Base-by-base conservation (phyloP, 768 basidiomycete species). In the Trametes cubensis region DNA sequence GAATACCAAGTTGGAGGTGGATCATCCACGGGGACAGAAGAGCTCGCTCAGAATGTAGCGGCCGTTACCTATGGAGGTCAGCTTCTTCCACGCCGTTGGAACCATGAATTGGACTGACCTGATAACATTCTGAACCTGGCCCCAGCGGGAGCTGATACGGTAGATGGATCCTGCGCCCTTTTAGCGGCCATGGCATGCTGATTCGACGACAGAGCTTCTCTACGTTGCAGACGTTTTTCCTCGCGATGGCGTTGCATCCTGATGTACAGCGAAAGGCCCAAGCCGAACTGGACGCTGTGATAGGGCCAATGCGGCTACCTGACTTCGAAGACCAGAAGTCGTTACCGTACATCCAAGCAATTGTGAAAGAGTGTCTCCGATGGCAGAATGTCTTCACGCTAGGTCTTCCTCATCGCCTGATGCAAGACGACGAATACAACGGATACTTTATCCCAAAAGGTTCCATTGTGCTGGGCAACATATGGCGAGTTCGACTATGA, bases 361-460 rank as follows among this genome's bases (percentile, higher is more conserved):
- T 67, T 15, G 13, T 59, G 11, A 47, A 44, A n/a, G 60, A 67
- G 61, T 47, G 42, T 15, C 17, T 63, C 4, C 57, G 66, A 2
- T 67, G 66, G 66, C 53, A 44, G 17, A 53, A 62, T 6, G 55
- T 60, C n/a, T 7, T 60, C 4, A 63, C 65, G 8, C 47, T 66
- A 67, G 76, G 76, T 6, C 64, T 73, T 0, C 68, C 73, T 2
- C 77, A 78, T 48, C 53, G 66, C 15, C n/a, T 23, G 28, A 65
- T 44, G 11, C 48, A 52, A 17, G 60, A 65, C 20, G 64, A 65
- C 34, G 52, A 54, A 17, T 65, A 58, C 48, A 41, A 39, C 40
- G 60, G 60, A 11, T 58, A 61, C 34, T 50, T 13, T 26, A 65
- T 62, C 1, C 60, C 60, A 7, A 55, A 44, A 34, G 64, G 64